These are phyloP conservation scores for Haplographium delicatum DNA, from an alignment of 495 filamentous ascomycete genomes.

Conservation along the genomic window DNA sequence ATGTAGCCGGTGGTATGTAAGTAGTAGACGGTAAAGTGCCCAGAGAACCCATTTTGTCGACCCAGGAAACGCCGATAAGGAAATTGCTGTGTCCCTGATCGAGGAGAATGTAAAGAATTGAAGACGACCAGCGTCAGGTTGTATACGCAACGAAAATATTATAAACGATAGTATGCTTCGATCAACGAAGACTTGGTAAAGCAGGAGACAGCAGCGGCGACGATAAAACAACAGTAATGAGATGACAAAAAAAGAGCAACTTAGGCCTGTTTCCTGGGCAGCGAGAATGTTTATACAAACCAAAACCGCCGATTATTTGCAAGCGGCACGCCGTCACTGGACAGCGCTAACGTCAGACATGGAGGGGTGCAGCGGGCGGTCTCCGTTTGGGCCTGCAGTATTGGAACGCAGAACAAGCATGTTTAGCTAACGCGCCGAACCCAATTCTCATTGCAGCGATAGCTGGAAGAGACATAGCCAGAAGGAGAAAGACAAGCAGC, in stretches of 20 bases:
- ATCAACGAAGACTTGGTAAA: slow-evolving; percentile 34
- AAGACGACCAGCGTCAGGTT: slow-evolving; percentile 37
- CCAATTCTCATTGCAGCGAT: not conserved
- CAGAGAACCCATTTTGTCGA: slow-evolving; percentile 49
- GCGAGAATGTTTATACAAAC: slow-evolving; percentile 28
- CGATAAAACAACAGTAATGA: slow-evolving; percentile 22
- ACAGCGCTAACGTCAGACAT: slow-evolving; percentile 19
- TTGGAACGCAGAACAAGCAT: not conserved
- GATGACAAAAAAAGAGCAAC: slow-evolving; percentile 24
- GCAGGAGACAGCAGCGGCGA: slow-evolving; percentile 20
- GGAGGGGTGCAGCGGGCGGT: not conserved
- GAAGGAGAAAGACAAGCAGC: slow-evolving; percentile 6
- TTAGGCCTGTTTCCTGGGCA: slow-evolving; percentile 23
- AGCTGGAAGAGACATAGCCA: not conserved
- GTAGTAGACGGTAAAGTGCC: slow-evolving; percentile 53
- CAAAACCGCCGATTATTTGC: slow-evolving; percentile 1
- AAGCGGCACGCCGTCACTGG: slow-evolving; percentile 16
- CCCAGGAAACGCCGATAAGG: slow-evolving; percentile 26
- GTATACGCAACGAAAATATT: slow-evolving; percentile 18
- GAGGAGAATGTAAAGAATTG: slow-evolving; percentile 10
- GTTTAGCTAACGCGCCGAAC: slow-evolving; percentile 5
- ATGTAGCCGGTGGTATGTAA: slow-evolving; percentile 55
- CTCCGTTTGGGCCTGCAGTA: slow-evolving; percentile 6
- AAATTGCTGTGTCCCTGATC: slow-evolving; percentile 18
- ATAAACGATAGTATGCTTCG: slow-evolving; percentile 31